Percentiles rank a stretch among this genome's conserved stretches.
These are phyloP conservation scores for Apium graveolens DNA, from an alignment of 129 eudicot genomes.

Conservation along the genomic window DNA sequence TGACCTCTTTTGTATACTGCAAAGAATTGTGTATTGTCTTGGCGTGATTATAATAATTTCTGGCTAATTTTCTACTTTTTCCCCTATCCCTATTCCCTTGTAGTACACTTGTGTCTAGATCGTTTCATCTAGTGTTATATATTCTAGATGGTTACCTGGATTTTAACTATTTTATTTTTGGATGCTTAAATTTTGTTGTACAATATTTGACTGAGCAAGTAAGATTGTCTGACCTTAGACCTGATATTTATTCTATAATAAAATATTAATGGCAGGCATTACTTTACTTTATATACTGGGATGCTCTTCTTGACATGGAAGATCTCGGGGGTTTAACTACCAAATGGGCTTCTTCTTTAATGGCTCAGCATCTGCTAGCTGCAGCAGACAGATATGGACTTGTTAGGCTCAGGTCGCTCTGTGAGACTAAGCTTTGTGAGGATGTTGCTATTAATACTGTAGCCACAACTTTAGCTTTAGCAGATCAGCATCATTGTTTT, in stretches of 20 bases:
- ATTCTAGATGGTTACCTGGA: background rate
- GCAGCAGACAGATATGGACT: constrained; percentile 12
- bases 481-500: constrained; percentile 12
- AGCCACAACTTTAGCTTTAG: constrained; percentile 10
- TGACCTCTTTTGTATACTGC: background rate
- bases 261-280: background rate
- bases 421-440: constrained; percentile 11
- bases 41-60: background rate
- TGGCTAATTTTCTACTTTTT: background rate
- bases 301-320: constrained; percentile 9
- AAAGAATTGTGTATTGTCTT: background rate
- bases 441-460: constrained; percentile 12
- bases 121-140: background rate
- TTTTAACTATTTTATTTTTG: background rate
- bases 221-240: background rate
- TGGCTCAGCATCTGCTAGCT: constrained; percentile 11
- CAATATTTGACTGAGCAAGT: background rate
- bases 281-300: constrained; percentile 6
- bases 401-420: background rate
- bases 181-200: background rate
- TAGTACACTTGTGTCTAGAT: background rate
- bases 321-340: constrained; percentile 1
- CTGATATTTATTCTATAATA: background rate
- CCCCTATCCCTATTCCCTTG: background rate
- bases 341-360: constrained; percentile 9